Conservation (phyloP, 2,329 filamentous ascomycete species). For the Cladophialophora chaetospira region DNA sequence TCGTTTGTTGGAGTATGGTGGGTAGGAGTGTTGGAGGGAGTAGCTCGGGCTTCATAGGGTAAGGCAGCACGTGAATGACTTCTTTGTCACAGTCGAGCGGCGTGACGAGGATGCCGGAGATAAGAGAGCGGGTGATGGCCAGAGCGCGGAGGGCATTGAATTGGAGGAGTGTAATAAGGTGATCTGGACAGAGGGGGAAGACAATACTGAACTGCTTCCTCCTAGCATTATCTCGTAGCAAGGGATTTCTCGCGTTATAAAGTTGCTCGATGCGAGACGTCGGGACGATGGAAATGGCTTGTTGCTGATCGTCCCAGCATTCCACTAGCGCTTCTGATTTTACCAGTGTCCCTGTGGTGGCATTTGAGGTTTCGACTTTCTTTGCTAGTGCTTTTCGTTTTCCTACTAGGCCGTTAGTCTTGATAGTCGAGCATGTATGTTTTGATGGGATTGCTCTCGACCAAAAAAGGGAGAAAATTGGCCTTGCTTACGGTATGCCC, state of each 20-base stretch:
- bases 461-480: neutral
- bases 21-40: constrained; percentile 33
- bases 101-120: constrained; percentile 9
- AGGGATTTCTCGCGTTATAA: constrained; percentile 9
- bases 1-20: constrained; percentile 44
- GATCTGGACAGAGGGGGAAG: constrained; percentile 43
- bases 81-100: constrained; percentile 6
- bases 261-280: constrained; percentile 7
- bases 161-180: constrained; percentile 49
- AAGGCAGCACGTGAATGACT: constrained; percentile 1
- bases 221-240: constrained; percentile 3
- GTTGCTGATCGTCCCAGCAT: constrained; percentile 7
- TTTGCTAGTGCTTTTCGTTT: constrained; percentile 15
- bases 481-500: constrained; percentile 8
- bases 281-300: constrained; percentile 7
- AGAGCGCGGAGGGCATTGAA: constrained; percentile 44
- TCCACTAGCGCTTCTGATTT: constrained; percentile 6
- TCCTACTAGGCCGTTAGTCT: constrained; percentile 4
- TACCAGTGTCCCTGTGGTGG: constrained; percentile 3
- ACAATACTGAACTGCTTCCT: constrained; percentile 6
- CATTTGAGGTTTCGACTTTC: constrained; percentile 6
- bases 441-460: constrained; percentile 1
- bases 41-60: constrained; percentile 7
- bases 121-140: constrained; percentile 5
- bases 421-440: neutral